Evolutionary conservation across 1,284 basidiomycete genomes (phyloP), one percentile per base, ranked within the genome.

Genomic region (Ganoderma sinense): DNA sequence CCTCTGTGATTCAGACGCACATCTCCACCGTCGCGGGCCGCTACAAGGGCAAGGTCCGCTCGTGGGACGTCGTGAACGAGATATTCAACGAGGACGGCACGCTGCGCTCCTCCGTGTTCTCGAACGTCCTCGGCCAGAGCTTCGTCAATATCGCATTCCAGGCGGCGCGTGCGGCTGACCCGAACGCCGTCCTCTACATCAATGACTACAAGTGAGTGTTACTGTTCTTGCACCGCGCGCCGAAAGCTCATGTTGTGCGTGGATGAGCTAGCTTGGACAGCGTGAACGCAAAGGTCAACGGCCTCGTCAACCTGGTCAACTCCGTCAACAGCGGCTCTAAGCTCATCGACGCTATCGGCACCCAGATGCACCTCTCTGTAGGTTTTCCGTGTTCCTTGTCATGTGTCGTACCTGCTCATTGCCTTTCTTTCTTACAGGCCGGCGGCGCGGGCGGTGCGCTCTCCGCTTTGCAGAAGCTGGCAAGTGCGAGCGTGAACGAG

Each of bases 391-490:
- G 1, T 53, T 64, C 16, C 40, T 53, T 43, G 8, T 10, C 10
- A 36, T 8, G 8, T 48, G 16, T 14, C 39, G 33, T 36, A 40
- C 20, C 20, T 26, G 13, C 33, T 60, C 36, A 60, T n/a, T 23
- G n/a, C 14, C n/a, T 3, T 18, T 23, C 13, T 58, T 8, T 23
- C 13, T 58, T 8, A 1, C 29, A 60, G 58, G 58, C 75, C 51
- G 75, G 75, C n/a, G 82, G 82, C 65, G 79, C 83, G 29, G 79
- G 82, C 39, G 83, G 84, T 23, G 80, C 80, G 31, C 76, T 83
- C 56, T 79, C 79, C 13, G 82, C 82, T 6, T 80, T 86, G 23
- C 69, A 72, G 79, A 83, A 75, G 66, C 74, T 77, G 20, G 77
- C 77, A 23, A 75, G 79, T n/a, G 80, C 85, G 8, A 82, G 81